Evolutionary conservation across 106 monocot species (phyloP).

Genomic region (Iris macrosiphon): DNA sequence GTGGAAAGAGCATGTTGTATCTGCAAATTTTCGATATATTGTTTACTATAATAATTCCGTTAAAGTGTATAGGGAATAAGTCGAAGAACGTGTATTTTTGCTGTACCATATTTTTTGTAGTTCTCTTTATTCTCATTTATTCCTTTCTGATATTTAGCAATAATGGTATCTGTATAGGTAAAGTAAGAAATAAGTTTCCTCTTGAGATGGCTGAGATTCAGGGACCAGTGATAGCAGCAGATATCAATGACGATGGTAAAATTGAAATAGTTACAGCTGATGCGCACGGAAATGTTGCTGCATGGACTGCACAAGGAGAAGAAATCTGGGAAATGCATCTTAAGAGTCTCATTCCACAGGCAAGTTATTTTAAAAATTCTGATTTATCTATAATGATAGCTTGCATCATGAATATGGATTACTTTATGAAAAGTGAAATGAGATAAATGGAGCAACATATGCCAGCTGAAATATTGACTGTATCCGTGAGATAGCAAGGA

Average conservation of each 20-base stretch:
- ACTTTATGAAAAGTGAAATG: no score
- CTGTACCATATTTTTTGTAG: no score
- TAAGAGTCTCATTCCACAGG: slow-evolving; percentile 97
- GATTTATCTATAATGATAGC: not conserved
- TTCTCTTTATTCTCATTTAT: not conserved
- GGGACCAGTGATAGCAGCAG: slow-evolving; percentile 71
- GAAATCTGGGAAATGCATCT: slow-evolving; percentile 97
- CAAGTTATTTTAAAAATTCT: slow-evolving; percentile 12
- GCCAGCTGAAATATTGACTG: no score
- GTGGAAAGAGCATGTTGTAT: no score
- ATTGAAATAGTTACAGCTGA: slow-evolving; percentile 93
- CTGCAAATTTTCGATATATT: no score
- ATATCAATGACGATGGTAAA: slow-evolving; percentile 99
- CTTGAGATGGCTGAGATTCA: slow-evolving; percentile 99
- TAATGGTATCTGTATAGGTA: slow-evolving; percentile 42
- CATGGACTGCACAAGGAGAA: slow-evolving; percentile 84
- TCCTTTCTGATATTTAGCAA: slow-evolving; percentile 4
- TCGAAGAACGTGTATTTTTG: no score
- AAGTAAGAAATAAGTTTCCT: slow-evolving; percentile 73
- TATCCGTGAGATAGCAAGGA: no score
- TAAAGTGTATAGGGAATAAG: no score
- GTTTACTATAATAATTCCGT: no score
- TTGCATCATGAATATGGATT: no score
- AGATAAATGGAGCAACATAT: no score
- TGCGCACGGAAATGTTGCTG: slow-evolving; percentile 92